Conservation (phyloP, 139 green algal genomes). For the Auxenochlorella pyrenoidosa region DNA sequence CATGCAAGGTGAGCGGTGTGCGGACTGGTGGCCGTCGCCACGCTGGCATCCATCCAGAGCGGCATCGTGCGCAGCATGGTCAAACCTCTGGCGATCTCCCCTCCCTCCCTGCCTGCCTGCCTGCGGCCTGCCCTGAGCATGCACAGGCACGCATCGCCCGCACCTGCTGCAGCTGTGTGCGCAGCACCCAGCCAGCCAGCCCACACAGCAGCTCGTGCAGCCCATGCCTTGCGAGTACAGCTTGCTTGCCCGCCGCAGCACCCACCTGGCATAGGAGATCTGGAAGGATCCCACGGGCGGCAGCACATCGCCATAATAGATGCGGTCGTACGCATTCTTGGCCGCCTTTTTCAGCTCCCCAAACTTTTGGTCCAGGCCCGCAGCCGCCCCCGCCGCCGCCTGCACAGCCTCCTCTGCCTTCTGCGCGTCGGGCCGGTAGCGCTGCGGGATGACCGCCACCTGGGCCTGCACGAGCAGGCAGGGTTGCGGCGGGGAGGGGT, state of each 20-base stretch:
- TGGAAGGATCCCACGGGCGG: conserved; percentile 53
- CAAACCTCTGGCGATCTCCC: no score
- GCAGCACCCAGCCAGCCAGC: background rate
- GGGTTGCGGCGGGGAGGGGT: background rate
- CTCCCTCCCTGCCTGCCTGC: background rate
- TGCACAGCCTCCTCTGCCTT: background rate
- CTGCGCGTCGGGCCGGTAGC: background rate
- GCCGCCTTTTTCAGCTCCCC: conserved; percentile 6
- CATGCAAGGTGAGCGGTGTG: no score
- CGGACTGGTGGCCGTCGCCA: no score
- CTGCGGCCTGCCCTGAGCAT: no score
- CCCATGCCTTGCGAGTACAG: background rate
- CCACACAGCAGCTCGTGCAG: background rate
- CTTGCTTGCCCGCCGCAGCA: background rate
- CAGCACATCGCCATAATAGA: conserved; percentile 61
- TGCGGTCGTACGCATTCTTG: conserved; percentile 41
- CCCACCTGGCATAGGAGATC: conserved; percentile 50
- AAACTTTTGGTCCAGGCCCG: conserved; percentile 3
- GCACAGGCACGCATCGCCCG: no score
- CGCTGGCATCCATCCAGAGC: no score
- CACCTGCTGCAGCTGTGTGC: no score
- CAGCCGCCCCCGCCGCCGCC: background rate
- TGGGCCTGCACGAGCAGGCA: conserved; percentile 14
- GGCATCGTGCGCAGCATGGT: no score
- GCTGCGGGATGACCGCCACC: background rate